phyloP scores from a whole-genome alignment of 306 rosid genomes.

The Prunus armeniaca region DNA sequence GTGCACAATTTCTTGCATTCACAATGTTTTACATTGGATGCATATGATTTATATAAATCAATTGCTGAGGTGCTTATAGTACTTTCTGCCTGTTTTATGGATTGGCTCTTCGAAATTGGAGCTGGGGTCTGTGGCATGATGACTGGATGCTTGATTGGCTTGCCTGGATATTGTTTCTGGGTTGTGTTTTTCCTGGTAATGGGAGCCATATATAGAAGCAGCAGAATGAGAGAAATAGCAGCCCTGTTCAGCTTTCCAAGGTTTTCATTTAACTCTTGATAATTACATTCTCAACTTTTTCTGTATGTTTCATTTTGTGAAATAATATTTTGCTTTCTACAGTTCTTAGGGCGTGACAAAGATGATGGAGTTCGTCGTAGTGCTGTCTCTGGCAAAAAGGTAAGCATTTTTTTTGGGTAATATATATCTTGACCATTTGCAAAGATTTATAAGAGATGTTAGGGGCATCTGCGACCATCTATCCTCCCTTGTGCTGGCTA shows the following conservation, averaged over 20 bases:
- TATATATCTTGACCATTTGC: not conserved
- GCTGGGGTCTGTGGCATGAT: conserved; percentile 93
- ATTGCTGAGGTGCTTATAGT: conserved; percentile 55
- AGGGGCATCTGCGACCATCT: not conserved
- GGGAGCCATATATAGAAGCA: conserved; percentile 90
- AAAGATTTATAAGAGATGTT: not conserved
- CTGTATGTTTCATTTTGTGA: not conserved
- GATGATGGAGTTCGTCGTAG: conserved; percentile 88
- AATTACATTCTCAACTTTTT: conserved; percentile 3
- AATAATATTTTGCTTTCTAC: conserved; percentile 20
- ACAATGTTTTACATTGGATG: not conserved
- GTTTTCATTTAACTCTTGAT: conserved; percentile 38
- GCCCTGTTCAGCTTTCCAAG: conserved; percentile 98
- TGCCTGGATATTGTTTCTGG: conserved; percentile 77
- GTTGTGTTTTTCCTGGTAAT: conserved; percentile 72
- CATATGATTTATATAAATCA: not conserved
- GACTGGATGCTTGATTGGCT: conserved; percentile 58
- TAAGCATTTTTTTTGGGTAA: not conserved
- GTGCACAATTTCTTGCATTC: not conserved
- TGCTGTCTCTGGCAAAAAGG: conserved; percentile 98
- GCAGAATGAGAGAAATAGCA: conserved; percentile 59
- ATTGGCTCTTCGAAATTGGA: conserved; percentile 95
- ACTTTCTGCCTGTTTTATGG: conserved; percentile 67
- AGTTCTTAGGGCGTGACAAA: conserved; percentile 85
- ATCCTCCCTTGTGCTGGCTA: not conserved